Percentiles rank a stretch among this genome's conserved stretches.
Evolutionary conservation across 1,284 basidiomycete species (phyloP).

Genomic region (Sanguinoderma infundibulare): DNA sequence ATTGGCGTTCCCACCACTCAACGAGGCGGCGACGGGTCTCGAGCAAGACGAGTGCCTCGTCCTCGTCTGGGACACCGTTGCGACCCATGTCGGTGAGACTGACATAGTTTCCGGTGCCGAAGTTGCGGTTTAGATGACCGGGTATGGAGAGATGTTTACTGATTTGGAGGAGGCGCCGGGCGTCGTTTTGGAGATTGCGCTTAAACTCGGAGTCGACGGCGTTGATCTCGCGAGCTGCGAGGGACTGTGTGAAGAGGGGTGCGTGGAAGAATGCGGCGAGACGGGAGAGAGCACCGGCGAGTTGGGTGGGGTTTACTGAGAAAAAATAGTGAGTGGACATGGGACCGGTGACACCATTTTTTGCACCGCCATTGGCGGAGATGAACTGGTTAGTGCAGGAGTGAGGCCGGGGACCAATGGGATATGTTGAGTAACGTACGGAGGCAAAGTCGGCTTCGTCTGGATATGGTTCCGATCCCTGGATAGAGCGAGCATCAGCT

Average conservation of each 20-base stretch:
- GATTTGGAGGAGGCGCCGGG: slow-evolving; percentile 66
- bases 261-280: slow-evolving; percentile 73
- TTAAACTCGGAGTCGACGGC: slow-evolving; percentile 77
- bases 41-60: slow-evolving; percentile 44
- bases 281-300: slow-evolving; percentile 62
- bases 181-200: slow-evolving; percentile 70
- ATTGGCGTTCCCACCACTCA: slow-evolving; percentile 69
- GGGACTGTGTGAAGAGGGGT: slow-evolving; percentile 64
- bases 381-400: slow-evolving; percentile 53
- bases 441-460: slow-evolving; percentile 60
- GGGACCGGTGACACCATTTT: slow-evolving; percentile 69
- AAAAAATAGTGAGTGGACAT: slow-evolving; percentile 69
- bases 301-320: slow-evolving; percentile 53
- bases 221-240: slow-evolving; percentile 69
- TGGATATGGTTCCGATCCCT: slow-evolving; percentile 51
- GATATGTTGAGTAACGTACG: slow-evolving; percentile 25
- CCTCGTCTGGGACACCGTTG: slow-evolving; percentile 22
- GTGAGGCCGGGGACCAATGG: neutral
- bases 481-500: slow-evolving; percentile 12
- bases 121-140: slow-evolving; percentile 65
- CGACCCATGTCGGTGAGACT: slow-evolving; percentile 44
- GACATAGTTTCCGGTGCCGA: slow-evolving; percentile 67
- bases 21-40: slow-evolving; percentile 67
- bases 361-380: slow-evolving; percentile 59
- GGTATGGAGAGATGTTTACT: slow-evolving; percentile 55